Base-by-base conservation (phyloP, 78 protist species). In the Dictyostelium capitatum region DNA sequence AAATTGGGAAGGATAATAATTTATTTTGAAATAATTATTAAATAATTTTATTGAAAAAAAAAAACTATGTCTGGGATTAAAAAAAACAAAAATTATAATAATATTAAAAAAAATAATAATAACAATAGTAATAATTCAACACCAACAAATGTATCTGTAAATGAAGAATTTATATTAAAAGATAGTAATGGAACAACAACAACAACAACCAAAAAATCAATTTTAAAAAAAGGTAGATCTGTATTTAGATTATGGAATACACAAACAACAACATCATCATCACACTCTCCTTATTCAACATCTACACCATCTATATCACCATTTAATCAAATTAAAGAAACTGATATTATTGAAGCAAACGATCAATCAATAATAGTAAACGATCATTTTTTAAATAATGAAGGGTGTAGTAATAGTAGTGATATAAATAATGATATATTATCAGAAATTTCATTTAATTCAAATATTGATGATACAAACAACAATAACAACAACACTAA, bases 41-140 rank as follows among this genome's bases (percentile, higher is more conserved):
- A n/a, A n/a, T n/a, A n/a, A n/a, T n/a, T n/a, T n/a, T n/a, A n/a
- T n/a, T n/a, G n/a, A n/a, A n/a, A n/a, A n/a, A n/a, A n/a, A 56
- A 56, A 56, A 59, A 59, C 25, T 7, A 59, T 59, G 69, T 59
- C 69, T 23, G 69, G 69, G 25, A 59, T 59, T n/a, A 59, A 59
- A 59, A 59, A 59, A 8, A 62, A 25, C 19, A 25, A 62, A 11
- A 62, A 62, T 28, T n/a, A 11, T 9, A 28, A 62, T 9, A 23
- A 7, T 1, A 14, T 0, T 5, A 65, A 10, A 1, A 59, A n/a
- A 8, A 59, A 59, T n/a, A 19, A 19, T 1, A 56, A 14, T 56
- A 56, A 56, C 6, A 56, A 59, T 23, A 59, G 11, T 23, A 57
- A 20, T 20, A 57, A 0, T 57, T 37, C 43, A 59, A 23, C n/a